Evolutionary conservation across 352 stramenopile genomes (phyloP), one percentile per base, ranked within the genome.

Genomic region (Phytophthora meadii): DNA sequence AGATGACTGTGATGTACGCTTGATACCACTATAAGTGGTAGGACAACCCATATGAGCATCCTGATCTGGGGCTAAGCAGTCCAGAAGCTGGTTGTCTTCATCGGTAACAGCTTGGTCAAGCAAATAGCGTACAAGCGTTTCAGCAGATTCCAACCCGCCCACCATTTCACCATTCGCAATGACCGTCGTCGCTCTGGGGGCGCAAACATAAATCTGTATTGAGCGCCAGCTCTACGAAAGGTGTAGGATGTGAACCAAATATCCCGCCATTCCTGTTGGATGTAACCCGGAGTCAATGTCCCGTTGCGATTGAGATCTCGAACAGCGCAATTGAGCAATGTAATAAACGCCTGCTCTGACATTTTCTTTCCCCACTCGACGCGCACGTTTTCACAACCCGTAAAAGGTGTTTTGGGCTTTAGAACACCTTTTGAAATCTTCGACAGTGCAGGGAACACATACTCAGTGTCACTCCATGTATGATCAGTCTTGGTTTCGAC

Each of bases 161-260:
- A 61, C 49, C 40, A 53, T 42, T 54, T 61, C 12, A 55, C 42
- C 41, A 61, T 61, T 51, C 49, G 19, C 24, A 66, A 22, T 1
- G 39, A 58, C 39, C 47, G 50, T 3, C 32, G 24, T 10, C 58
- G 32, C 24, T 59, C 32, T 7, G 40, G 49, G 3, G 40, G 8
- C 14, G 58, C 49, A 60, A 66, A 54, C 58, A 66, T 60, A 11
- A 66, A 66, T n/a, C 49, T n/a, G 22, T 60, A 59, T 19, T 66
- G 58, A 17, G 30, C 48, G 17, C 58, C 58, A 25, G 30, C 30
- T 41, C 57, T n/a, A 1, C 57, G 48, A 47, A 65, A 59, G 0
- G 48, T 54, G 19, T 65, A 48, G 1, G 57, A 65, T 4, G 39
- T 59, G 15, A 65, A 59, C 32, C 55, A 49, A 5, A 55, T 63